Evolutionary conservation across 2,329 filamentous ascomycete species (phyloP), one percentile per base, ranked within the genome.

Genomic region (Sclerotinia minor): DNA sequence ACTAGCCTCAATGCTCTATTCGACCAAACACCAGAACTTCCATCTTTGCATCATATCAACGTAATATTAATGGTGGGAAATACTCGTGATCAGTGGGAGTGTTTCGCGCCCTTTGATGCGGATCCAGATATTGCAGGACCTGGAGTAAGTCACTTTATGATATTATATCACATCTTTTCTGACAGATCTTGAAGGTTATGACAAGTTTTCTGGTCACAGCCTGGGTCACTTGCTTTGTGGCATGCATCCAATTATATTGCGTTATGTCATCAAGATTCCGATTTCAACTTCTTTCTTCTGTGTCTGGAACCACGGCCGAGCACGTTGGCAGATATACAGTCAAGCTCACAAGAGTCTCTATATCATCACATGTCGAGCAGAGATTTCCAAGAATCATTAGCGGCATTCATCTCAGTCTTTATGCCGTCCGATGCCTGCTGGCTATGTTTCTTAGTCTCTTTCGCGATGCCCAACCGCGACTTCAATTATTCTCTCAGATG

Each of bases 71-170:
- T 54, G 49, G 24, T 35, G 21, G n/a, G 41, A 7, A 57, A 5
- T 21, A 7, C 24, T 41, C 32, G 35, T 54, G 55, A 63, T 53
- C 55, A 67, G 11, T 67, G 58, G 57, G 49, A 19, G 19, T 68
- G 60, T 45, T 29, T 50, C 29, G 60, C 60, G 24, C 35, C 57
- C 5, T 70, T 70, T 41, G 19, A 67, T 47, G 65, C 58, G 35
- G 68, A 71, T 67, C 54, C 68, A 5, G 68, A 71, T 29, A 68
- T 70, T 38, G 69, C 65, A 7, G 66, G 68, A 9, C 68, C 60
- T 49, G 68, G 69, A 7, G 69, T 71, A 65, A 64, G 69, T 58
- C 44, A 44, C 57, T 45, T 7, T 9, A 35, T 15, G 3, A 21
- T 54, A 13, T 57, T 53, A 5, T 44, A 21, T 47, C 24, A 41